phyloP scores from a whole-genome alignment of 441 rosid species.

The Populus trichocarpa region DNA sequence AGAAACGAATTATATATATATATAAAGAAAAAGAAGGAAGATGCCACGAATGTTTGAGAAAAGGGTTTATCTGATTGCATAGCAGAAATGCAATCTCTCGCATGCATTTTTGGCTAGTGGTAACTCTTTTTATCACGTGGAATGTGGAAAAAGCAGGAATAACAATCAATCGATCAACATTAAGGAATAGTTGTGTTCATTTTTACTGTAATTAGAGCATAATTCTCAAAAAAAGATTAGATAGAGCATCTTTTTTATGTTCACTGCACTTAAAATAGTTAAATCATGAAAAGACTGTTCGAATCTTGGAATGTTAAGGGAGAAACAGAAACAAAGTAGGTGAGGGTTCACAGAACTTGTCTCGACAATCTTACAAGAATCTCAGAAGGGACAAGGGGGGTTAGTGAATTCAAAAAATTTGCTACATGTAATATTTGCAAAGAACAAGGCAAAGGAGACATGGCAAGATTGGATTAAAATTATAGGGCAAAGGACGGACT shows the following conservation, averaged over 20 bases:
- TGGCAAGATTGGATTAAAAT: background rate
- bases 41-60: background rate
- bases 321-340: background rate
- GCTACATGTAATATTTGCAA: background rate
- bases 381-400: background rate
- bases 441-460: background rate
- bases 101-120: conserved; percentile 17
- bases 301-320: background rate
- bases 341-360: background rate
- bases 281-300: background rate
- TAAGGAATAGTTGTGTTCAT: too few species aligned
- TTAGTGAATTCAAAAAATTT: too few species aligned
- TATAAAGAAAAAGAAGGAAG: background rate
- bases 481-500: background rate
- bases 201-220: too few species aligned
- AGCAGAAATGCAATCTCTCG: background rate
- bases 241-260: background rate
- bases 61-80: background rate
- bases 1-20: too few species aligned
- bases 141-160: background rate
- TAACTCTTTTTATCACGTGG: conserved; percentile 8
- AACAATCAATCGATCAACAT: too few species aligned
- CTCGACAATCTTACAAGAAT: too few species aligned
- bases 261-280: background rate
- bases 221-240: background rate